A percentile compares a stretch with the other conserved stretches of the same genome.
phyloP scores from a whole-genome alignment of 2,329 filamentous ascomycete genomes.

The Phialophora macrospora region DNA sequence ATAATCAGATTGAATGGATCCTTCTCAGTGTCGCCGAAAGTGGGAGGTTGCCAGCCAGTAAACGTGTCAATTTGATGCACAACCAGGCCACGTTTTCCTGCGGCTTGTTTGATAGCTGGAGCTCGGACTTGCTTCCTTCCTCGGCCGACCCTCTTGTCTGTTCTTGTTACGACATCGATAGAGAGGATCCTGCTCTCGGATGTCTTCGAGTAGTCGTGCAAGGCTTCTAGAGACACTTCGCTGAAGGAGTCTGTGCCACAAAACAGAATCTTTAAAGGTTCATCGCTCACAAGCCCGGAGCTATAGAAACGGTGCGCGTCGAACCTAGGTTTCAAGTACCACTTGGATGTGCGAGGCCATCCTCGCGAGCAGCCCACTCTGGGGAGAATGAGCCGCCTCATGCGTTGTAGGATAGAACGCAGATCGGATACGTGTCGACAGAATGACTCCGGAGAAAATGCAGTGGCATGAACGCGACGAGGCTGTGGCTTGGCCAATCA shows the following conservation, averaged over 20 bases:
- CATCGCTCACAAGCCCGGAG: constrained; percentile 28
- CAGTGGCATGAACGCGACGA: neutral
- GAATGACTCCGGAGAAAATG: neutral
- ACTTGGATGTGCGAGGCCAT: neutral
- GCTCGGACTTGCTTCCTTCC: constrained; percentile 71
- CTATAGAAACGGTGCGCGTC: constrained; percentile 7
- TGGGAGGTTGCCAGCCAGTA: constrained; percentile 73
- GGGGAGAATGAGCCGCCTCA: constrained; percentile 10
- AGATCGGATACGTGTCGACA: neutral
- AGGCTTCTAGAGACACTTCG: constrained; percentile 71
- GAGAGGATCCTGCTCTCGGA: constrained; percentile 67
- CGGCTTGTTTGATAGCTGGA: constrained; percentile 73
- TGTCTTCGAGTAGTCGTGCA: constrained; percentile 64
- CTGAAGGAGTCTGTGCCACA: constrained; percentile 95
- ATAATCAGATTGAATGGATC: constrained; percentile 73
- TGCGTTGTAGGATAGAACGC: neutral
- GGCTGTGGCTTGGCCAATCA: neutral
- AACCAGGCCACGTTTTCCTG: constrained; percentile 65
- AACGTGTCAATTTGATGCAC: constrained; percentile 82
- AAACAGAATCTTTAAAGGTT: constrained; percentile 82
- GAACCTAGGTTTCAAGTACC: neutral
- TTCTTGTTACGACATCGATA: constrained; percentile 83
- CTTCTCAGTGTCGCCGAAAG: constrained; percentile 45
- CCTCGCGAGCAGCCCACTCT: neutral
- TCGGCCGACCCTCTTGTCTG: constrained; percentile 77